Evolutionary conservation across 352 stramenopile genomes (phyloP).

Genomic region (Blastocystis sp.): DNA sequence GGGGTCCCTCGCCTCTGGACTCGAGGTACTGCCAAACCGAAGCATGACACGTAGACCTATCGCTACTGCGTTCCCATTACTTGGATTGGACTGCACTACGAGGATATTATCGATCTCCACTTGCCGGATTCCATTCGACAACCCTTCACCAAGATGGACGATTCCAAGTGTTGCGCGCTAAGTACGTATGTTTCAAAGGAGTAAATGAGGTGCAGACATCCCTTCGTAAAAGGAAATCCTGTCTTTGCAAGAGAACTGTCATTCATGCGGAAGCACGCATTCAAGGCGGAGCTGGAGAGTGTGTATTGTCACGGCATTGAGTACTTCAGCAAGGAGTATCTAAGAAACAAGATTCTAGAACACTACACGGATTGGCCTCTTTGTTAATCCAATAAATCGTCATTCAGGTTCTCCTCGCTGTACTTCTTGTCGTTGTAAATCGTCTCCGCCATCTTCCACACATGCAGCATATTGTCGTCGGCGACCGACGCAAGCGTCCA

Average conservation of each 20-base stretch:
- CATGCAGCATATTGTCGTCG: conserved; percentile 97
- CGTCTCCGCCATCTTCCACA: conserved; percentile 58
- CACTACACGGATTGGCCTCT: not conserved
- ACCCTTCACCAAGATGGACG: conserved; percentile 29
- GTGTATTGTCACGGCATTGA: conserved; percentile 56
- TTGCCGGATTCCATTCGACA: conserved; percentile 15
- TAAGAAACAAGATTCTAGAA: conserved; percentile 43
- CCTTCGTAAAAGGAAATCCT: conserved; percentile 25
- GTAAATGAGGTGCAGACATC: conserved; percentile 12
- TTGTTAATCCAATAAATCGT: conserved; percentile 2
- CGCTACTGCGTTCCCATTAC: conserved; percentile 39
- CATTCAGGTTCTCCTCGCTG: conserved; percentile 14
- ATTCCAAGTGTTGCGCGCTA: not conserved
- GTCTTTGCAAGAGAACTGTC: conserved; percentile 12
- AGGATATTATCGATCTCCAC: conserved; percentile 2
- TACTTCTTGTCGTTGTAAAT: conserved; percentile 50
- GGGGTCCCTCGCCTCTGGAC: conserved; percentile 26
- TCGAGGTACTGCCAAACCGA: conserved; percentile 10
- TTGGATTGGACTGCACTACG: conserved; percentile 40
- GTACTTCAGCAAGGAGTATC: conserved; percentile 58
- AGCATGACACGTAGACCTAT: conserved; percentile 30
- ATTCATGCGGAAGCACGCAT: conserved; percentile 4
- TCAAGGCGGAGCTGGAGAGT: conserved; percentile 53
- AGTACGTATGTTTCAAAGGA: not conserved
- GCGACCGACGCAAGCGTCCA: conserved; percentile 92